phyloP scores from a whole-genome alignment of 106 monocot genomes.

The Posidonia australis region DNA sequence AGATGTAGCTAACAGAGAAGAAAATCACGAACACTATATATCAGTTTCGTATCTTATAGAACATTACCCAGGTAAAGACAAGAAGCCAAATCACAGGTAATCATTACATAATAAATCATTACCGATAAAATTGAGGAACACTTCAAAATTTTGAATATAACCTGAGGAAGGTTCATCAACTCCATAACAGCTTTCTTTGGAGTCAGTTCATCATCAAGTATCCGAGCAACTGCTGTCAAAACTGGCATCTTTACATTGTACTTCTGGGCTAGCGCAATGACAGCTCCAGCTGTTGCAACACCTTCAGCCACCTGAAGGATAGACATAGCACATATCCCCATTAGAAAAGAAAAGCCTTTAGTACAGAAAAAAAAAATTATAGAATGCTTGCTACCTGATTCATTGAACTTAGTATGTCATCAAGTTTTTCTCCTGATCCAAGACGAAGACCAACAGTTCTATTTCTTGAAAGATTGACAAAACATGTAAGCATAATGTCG shows the following conservation, averaged over 20 bases:
- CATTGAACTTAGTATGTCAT: slow-evolving; percentile 84
- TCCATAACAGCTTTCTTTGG: slow-evolving; percentile 88
- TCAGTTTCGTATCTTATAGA: no score
- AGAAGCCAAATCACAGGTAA: neutral
- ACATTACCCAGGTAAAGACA: no score
- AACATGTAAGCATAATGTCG: slow-evolving; percentile 99
- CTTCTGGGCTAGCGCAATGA: slow-evolving; percentile 88
- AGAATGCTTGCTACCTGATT: slow-evolving; percentile 49
- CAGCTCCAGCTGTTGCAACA: slow-evolving; percentile 96
- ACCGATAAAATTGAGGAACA: neutral
- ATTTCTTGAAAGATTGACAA: slow-evolving; percentile 94
- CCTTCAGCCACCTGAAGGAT: slow-evolving; percentile 83
- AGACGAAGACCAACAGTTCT: slow-evolving; percentile 86
- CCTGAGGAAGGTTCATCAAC: slow-evolving; percentile 97
- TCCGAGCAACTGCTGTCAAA: slow-evolving; percentile 88
- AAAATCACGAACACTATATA: no score
- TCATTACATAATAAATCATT: neutral
- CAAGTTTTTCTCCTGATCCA: slow-evolving; percentile 91
- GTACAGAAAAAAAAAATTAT: neutral
- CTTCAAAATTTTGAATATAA: slow-evolving; percentile 6
- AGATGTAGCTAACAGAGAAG: no score
- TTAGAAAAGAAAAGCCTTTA: neutral
- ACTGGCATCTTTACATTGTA: slow-evolving; percentile 95
- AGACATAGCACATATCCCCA: neutral
- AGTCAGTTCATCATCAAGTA: slow-evolving; percentile 88